Base-by-base conservation (phyloP, 306 rosid genomes). In the Astragalus glycyphyllos region DNA sequence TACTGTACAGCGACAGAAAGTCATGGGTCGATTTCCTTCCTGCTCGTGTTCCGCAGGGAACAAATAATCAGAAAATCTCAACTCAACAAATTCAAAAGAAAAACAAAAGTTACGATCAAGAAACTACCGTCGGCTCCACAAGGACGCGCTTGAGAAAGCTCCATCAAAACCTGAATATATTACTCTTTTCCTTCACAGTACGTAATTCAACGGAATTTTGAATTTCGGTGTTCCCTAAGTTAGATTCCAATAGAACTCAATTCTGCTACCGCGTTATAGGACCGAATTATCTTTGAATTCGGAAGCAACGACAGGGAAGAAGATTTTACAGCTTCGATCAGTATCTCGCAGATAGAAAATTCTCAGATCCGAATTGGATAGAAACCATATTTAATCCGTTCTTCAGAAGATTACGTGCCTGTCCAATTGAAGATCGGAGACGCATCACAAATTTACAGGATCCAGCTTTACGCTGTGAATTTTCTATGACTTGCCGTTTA, bases 21-120 rank as follows among this genome's bases (percentile, higher is more conserved):
- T 94, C 99, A 50, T 91, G 97, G 54, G 96, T 87, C 58, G 97
- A 76, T 84, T 91, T 94, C 53, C 85, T 86, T 78, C 92, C 96
- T 86, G 92, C 81, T 50, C 44, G 78, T 58, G 65, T 66, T 73
- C 48, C 67, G 31, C 67, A 49, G 5, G 2, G 14, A 80, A 29
- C 45, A 72, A 73, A 15, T 26, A 60, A 35, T 16, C 12, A 13
- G 20, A 65, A 32, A 64, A 54, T 12, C 58, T 34, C 51, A 23
- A 17, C 50, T 34, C 32, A 47, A 65, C 4, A 41, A 48, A 55
- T 51, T 50, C 9, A 35, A 32, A 4, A 5, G 7, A 47, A 37
- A 20, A 8, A 54, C 73, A n/a, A 13, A 68, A 5, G 46, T 64
- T 74, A 50, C 35, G 23, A 68, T 59, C 46, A 4, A 41, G 34